Percentiles rank a stretch among this genome's conserved stretches.
phyloP scores from a whole-genome alignment of 306 rosid species.

The Delonix regia region DNA sequence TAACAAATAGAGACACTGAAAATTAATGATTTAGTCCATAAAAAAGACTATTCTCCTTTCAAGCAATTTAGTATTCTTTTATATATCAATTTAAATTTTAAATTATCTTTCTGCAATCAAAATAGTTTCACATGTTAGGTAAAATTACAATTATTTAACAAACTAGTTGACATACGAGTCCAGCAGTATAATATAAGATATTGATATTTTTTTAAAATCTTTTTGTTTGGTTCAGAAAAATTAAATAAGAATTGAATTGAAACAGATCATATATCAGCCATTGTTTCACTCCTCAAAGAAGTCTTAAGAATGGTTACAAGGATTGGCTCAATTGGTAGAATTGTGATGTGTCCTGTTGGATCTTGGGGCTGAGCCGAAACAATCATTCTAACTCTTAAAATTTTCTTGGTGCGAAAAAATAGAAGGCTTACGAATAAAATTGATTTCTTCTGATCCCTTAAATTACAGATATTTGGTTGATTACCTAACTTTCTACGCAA shows the following conservation, averaged over 20 bases:
- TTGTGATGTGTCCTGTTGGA: neutral
- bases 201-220: no score
- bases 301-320: neutral
- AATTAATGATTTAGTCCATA: neutral
- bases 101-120: no score
- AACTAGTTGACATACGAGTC: no score
- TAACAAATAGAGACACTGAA: neutral
- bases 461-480: slow-evolving; percentile 16
- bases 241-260: neutral
- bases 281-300: slow-evolving; percentile 9
- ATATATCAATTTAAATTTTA: no score
- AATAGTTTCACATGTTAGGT: no score
- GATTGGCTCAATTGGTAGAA: neutral
- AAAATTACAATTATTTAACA: no score
- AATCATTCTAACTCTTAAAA: neutral
- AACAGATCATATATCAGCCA: neutral
- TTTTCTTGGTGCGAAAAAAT: neutral
- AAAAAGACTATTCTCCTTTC: neutral
- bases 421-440: neutral
- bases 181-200: no score
- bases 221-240: neutral
- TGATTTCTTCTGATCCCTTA: slow-evolving; percentile 11
- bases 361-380: neutral
- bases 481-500: slow-evolving; percentile 13
- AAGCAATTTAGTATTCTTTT: neutral